Evolutionary conservation across 768 basidiomycete genomes (phyloP), one percentile per base, ranked within the genome.

Genomic region (Lactifluus subvellereus): DNA sequence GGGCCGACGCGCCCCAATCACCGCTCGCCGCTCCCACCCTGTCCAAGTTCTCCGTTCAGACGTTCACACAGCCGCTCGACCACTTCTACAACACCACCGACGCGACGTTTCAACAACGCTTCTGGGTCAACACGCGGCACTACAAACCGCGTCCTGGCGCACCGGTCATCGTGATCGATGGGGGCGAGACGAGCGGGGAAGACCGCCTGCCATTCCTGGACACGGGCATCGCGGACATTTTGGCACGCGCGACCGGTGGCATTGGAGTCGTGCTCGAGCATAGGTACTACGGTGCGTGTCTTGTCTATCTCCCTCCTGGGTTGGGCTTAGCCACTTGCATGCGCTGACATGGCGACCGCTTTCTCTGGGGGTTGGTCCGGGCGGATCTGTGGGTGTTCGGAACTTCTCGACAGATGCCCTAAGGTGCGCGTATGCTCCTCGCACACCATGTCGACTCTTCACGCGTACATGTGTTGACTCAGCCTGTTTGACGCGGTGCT

Each of bases 241-340:
- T 98, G 59, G 79, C 90, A 2, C 86, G 82, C 59, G 88, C 87
- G n/a, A 96, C 93, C 0, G 82, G 85, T 18, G 96, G 96, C 5
- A 79, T 98, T 6, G 88, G 89, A 20, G 83, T 97, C 47, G 84
- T 98, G n/a, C 78, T 98, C 40, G 94, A 98, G 72, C 94, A 98
- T 73, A 82, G 94, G 64, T 94, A 89, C 72, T 95, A 95, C 71
- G 92, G 94, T 76, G 61, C 16, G 76, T 68, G 32, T 45, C 40
- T 8, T 22, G 22, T 11, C 11, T 8, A 13, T 38, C 2, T 38
- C 9, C 38, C 8, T 3, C 38, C 38, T 38, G 38, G 11, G 11
- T 38, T 38, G 8, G 11, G 11, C 38, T 3, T 38, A 38, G 9
- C 9, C 14, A 14, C 37, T 22, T 52, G 48, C 57, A 59, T 61